Percentiles rank a stretch among this genome's conserved stretches.
phyloP scores from a whole-genome alignment of 306 rosid species.

The Sophora flavescens region DNA sequence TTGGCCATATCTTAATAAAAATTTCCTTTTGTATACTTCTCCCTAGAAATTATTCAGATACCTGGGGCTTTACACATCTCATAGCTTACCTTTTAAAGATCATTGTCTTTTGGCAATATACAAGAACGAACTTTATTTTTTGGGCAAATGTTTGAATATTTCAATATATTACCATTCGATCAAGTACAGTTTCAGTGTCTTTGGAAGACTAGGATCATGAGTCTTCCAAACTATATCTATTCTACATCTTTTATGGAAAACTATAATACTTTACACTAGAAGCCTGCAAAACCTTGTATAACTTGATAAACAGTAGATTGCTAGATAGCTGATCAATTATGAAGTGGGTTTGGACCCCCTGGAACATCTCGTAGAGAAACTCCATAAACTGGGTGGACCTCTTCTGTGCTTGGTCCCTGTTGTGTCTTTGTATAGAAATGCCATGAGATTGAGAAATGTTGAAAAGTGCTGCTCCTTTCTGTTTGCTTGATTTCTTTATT shows the following conservation, averaged over 20 bases:
- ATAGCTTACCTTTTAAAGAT: conserved; percentile 14
- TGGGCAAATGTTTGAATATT: conserved; percentile 41
- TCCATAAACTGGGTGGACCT: conserved; percentile 45
- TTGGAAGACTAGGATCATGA: conserved; percentile 28
- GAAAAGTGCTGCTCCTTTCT: conserved; percentile 41
- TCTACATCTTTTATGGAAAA: conserved; percentile 41
- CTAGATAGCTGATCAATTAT: conserved; percentile 66
- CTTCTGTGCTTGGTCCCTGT: conserved; percentile 45
- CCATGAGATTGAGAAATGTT: conserved; percentile 57
- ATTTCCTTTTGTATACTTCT: conserved; percentile 5
- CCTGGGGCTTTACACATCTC: conserved; percentile 24
- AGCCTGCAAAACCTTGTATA: conserved; percentile 57
- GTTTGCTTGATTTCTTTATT: conserved; percentile 54
- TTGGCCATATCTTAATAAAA: not conserved
- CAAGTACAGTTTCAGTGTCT: conserved; percentile 31
- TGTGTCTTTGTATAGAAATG: conserved; percentile 55
- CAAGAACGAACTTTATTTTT: conserved; percentile 16
- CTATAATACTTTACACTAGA: conserved; percentile 39
- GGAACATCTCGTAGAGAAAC: conserved; percentile 79
- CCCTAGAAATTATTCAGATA: conserved; percentile 15
- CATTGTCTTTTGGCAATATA: conserved; percentile 24
- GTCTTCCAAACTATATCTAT: conserved; percentile 46
- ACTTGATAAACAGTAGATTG: conserved; percentile 47
- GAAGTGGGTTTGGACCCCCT: conserved; percentile 90
- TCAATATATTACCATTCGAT: conserved; percentile 42